These are phyloP conservation scores for Syzygium aromaticum DNA, from an alignment of 345 rosid species.

Conservation along the genomic window DNA sequence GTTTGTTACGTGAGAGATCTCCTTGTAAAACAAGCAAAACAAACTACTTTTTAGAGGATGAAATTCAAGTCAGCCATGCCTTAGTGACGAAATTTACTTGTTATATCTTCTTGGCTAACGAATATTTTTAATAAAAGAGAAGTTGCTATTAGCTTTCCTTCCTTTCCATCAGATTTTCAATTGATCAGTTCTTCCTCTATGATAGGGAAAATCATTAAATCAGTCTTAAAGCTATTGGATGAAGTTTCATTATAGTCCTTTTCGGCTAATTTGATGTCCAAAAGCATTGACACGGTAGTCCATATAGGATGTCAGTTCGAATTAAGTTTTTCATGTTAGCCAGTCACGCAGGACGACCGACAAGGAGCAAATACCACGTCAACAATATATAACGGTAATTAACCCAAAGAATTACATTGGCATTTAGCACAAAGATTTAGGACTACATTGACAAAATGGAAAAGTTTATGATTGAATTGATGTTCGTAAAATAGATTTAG, in stretches of 20 bases:
- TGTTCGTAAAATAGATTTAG: no score
- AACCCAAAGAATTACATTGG: accelerated
- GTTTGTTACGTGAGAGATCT: neutral
- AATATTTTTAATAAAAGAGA: neutral
- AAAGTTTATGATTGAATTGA: no score
- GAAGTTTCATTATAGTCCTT: neutral
- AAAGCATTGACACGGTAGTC: accelerated
- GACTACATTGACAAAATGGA: no score
- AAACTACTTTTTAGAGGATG: neutral
- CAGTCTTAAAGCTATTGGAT: neutral
- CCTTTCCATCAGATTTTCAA: neutral
- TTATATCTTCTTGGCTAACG: neutral
- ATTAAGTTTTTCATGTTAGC: neutral
- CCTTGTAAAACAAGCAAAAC: neutral
- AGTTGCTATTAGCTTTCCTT: neutral
- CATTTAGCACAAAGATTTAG: neutral
- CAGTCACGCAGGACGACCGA: accelerated
- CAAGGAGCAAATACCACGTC: neutral
- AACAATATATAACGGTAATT: accelerated
- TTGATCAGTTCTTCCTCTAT: neutral
- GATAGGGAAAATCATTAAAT: accelerated
- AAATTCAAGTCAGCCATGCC: neutral
- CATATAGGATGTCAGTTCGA: neutral
- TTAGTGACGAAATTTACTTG: neutral
- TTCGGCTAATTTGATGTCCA: accelerated